phyloP scores from a whole-genome alignment of 2,329 filamentous ascomycete genomes.

The Pseudophaeomoniella oleicola region DNA sequence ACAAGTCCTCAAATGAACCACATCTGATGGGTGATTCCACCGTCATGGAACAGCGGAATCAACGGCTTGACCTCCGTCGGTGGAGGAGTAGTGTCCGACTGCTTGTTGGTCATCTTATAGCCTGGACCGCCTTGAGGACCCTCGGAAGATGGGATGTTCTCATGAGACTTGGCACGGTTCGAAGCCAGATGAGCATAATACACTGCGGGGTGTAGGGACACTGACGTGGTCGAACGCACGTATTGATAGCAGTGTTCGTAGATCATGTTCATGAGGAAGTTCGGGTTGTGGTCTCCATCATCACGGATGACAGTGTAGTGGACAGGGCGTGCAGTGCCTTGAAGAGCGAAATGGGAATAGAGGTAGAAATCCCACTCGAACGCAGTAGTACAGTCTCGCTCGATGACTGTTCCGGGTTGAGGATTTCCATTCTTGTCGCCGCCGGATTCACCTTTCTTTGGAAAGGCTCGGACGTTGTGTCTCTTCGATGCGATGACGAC shows the following conservation, averaged over 20 bases:
- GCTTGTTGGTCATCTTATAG: slow-evolving; percentile 17
- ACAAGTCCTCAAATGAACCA: not conserved
- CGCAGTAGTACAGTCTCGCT: slow-evolving; percentile 78
- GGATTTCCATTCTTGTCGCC: slow-evolving; percentile 69
- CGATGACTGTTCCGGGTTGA: slow-evolving; percentile 73
- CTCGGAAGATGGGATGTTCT: slow-evolving; percentile 31
- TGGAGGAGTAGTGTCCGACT: slow-evolving; percentile 10
- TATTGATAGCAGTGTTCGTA: slow-evolving; percentile 96
- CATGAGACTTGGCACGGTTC: slow-evolving; percentile 63
- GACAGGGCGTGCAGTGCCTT: slow-evolving; percentile 83
- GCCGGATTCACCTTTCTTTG: slow-evolving; percentile 39
- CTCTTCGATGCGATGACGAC: slow-evolving; percentile 86
- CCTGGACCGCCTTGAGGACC: slow-evolving; percentile 25
- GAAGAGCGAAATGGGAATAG: slow-evolving; percentile 62
- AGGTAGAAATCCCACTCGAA: slow-evolving; percentile 82
- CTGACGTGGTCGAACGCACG: slow-evolving; percentile 77
- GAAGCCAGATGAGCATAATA: slow-evolving; percentile 93
- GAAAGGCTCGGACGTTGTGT: slow-evolving; percentile 89
- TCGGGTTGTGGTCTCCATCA: slow-evolving; percentile 53
- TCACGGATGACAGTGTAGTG: slow-evolving; percentile 85
- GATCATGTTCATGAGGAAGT: slow-evolving; percentile 70
- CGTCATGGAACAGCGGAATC: slow-evolving; percentile 16
- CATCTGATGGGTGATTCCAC: not conserved
- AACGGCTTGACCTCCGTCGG: slow-evolving; percentile 18
- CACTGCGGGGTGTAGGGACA: slow-evolving; percentile 73